Conservation (phyloP, 192 early-diverging fungal species). For the Umbelopsis isabellina region DNA sequence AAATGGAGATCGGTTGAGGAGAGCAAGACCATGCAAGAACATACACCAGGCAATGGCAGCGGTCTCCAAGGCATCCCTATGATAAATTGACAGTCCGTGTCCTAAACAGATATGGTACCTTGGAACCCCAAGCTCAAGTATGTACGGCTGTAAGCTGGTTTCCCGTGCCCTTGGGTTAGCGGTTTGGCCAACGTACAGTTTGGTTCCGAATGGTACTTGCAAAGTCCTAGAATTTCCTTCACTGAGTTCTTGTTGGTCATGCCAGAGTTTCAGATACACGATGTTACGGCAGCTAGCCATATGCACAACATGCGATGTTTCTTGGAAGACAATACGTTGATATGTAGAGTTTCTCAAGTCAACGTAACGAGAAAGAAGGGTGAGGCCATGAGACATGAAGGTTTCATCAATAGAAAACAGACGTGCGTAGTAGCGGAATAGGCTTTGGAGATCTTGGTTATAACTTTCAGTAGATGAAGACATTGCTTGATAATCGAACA, state of each 20-base stretch:
- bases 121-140: background rate
- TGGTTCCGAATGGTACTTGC: background rate
- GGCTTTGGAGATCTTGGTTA: no score
- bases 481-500: no score
- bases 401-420: background rate
- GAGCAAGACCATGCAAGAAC: background rate
- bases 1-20: background rate
- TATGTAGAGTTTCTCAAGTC: background rate
- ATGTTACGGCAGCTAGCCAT: background rate
- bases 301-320: background rate
- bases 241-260: background rate
- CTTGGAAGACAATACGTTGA: background rate
- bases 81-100: background rate
- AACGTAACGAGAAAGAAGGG: background rate
- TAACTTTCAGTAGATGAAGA: no score
- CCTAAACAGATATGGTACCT: background rate
- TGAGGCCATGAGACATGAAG: background rate
- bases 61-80: background rate
- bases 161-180: background rate
- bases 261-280: background rate
- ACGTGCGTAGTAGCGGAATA: background rate
- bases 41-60: background rate
- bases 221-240: background rate
- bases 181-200: background rate
- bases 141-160: background rate